Base-by-base conservation (phyloP, 352 stramenopile genomes). In the Pythium graminicola region DNA sequence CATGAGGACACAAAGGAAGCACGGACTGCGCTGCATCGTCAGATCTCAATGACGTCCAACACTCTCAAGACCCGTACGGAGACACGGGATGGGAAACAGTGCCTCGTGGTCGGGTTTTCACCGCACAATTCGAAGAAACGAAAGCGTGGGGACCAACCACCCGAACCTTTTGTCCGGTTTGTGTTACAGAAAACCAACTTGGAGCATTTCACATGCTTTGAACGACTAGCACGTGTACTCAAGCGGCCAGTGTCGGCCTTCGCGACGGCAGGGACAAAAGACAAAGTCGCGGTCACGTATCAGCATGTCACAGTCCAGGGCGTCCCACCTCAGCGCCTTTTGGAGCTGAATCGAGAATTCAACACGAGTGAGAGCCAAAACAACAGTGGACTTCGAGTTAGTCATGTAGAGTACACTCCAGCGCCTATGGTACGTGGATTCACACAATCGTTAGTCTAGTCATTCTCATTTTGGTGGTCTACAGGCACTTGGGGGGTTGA, bases 171-270 rank as follows among this genome's bases (percentile, higher is more conserved):
- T 49, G 49, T 91, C 33, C 76, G 60, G 8, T 93, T 89, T 48
- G 73, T 85, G 19, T 70, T 93, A 6, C 54, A 74, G 52, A 90
- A 90, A 69, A 84, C 57, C 13, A 87, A 93, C 51, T 38, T 76
- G 13, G 77, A 93, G 46, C 81, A 90, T 40, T 90, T 90, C 35
- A 28, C 69, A 16, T 84, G 69, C 55, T 72, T 93, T 16, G 81
- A 93, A 29, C 70, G 63, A 14, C 50, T 90, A 16, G 51, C 72
- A 9, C 67, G 71, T 0, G 36, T 43, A 4, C 64, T 88, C 20
- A 67, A 72, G 29, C 58, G 67, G 3, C 67, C 79, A 0, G 51
- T 81, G 8, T 77, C 75, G 1, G 70, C 70, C 8, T 87, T 90
- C 51, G 72, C 64, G 32, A 84, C 77, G 33, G 73, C 81, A 14